Evolutionary conservation across 2,329 filamentous ascomycete genomes (phyloP), one percentile per base, ranked within the genome.

Genomic region (Neurospora sp.): DNA sequence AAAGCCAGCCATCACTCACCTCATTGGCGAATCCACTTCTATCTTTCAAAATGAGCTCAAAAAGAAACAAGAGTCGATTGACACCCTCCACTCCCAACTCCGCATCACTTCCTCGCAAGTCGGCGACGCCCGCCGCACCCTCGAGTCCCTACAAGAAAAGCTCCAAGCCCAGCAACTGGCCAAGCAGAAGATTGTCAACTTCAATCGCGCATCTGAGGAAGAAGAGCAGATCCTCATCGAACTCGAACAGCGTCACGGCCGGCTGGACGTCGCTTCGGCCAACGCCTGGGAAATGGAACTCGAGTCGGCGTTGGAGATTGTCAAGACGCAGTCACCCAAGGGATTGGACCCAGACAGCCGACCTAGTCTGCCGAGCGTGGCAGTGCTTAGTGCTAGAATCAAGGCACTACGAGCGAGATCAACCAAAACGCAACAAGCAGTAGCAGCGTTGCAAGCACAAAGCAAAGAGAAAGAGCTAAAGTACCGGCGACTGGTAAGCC

Each of bases 381-480:
- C 85, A 1, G 80, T 89, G 2, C 82, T 98, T 37, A 86, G 87
- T 37, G 89, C 91, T 40, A 85, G 91, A 6, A 83, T 93, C 23
- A 86, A 87, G 52, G 91, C 92, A 3, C 91, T 97, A 71, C 85
- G 87, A 69, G 82, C 83, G 12, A 89, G 93, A 66, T 92, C 93
- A 65, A 84, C 86, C 57, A 83, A 86, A 19, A 88, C 96, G 12
- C 83, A 87, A 68, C 87, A 88, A 67, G 88, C 91, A 74, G 89
- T 93, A 1, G 85, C 87, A 19, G 86, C 86, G 6, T 85, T 99
- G 8, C 90, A 92, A 78, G 89, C 90, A 38, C 89, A 92, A 71
- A 95, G 92, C 75, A 90, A 89, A 4, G 93, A 97, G 69, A 85
- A 97, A 3, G 95, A 97, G 77, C 85, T 91, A 74, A 93, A 96